Base-by-base conservation (phyloP, 768 basidiomycete genomes). In the Dendrothele bispora region DNA sequence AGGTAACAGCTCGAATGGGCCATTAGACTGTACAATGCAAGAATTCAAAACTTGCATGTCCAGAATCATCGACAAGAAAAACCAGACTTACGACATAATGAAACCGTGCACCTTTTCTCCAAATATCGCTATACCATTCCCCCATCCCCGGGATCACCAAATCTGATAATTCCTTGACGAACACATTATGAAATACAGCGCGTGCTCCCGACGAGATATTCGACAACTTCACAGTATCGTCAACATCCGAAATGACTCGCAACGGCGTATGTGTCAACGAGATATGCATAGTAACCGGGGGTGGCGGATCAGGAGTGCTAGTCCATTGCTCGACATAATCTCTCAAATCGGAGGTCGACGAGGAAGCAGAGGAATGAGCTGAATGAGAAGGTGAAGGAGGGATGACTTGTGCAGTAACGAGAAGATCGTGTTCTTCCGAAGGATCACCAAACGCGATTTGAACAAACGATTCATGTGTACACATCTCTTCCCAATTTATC, bases 231-330 rank as follows among this genome's bases (percentile, higher is more conserved):
- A 97, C 76, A 0, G 95, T 98, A 65, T 98, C 95, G 59, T 98
- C 95, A 35, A 98, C 87, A 57, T 98, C 95, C 7, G 92, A 95
- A 12, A 98, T 86, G 46, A 95, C 79, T 15, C 91, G 83, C 12
- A 95, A 65, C 2, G 78, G 77, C 2, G 79, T 77, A 56, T 83
- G 69, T 0, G 85, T 79, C 28, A 91, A 73, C 5, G 80, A 70
- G 17, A 80, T 66, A 11, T 65, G 64, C 4, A 74, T 54, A 1
- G 63, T 61, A 7, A 39, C 43, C 27, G 28, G n/a, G 45, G 43
- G 29, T 29, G 36, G 24, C 8, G 7, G 21, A 20, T 22, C 17
- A 7, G 38, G 7, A n/a, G n/a, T 27, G 30, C 28, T 35, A 26
- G 21, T n/a, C 21, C 50, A 39, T 32, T 10, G 30, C n/a, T n/a